Base-by-base conservation (phyloP, 768 basidiomycete species). In the Termitomyces sp. region DNA sequence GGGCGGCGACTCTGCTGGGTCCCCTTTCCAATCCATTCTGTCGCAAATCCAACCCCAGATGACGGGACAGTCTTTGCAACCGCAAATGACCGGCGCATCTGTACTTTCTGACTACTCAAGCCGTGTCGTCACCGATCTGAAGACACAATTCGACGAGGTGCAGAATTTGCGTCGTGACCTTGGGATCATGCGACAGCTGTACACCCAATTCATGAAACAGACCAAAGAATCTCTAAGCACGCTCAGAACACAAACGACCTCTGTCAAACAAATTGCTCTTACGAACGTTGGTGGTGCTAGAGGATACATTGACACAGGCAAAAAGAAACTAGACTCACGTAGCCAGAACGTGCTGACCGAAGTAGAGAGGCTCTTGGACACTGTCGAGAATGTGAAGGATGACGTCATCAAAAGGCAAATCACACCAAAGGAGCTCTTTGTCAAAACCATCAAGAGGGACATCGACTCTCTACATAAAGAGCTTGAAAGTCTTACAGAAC, bases 61-160 rank as follows among this genome's bases (percentile, higher is more conserved):
- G 68, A 90, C 89, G 0, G 89, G 89, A 5, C 79, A 83, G 58
- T 84, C 85, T 4, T 75, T 91, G 36, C 82, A 84, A 61, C 84
- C 87, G 0, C 89, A 90, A 67, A 79, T 80, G 76, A 91, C 90
- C 0, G 90, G 89, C 4, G 84, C 80, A n/a, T 91, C 91, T 1
- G 74, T 85, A 53, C 70, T 84, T 67, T 88, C 88, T 12, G 87
- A 91, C 49, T 86, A 89, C 67, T 85, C 89, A 13, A 78, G 68
- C 40, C 86, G 89, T 1, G 84, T 95, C 44, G 88, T 93, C 13
- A 75, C 76, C 8, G 93, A 96, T 67, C 81, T 98, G 59, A 90
- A 91, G 71, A 89, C 87, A 3, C 95, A 98, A 68, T 94, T 95
- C 67, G 93, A 96, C 71, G 95, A 97, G 67, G 89, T 98, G 14